Percentiles rank a stretch among this genome's conserved stretches.
Evolutionary conservation across 1,284 basidiomycete species (phyloP).

Genomic region (Kwoniella shivajii): DNA sequence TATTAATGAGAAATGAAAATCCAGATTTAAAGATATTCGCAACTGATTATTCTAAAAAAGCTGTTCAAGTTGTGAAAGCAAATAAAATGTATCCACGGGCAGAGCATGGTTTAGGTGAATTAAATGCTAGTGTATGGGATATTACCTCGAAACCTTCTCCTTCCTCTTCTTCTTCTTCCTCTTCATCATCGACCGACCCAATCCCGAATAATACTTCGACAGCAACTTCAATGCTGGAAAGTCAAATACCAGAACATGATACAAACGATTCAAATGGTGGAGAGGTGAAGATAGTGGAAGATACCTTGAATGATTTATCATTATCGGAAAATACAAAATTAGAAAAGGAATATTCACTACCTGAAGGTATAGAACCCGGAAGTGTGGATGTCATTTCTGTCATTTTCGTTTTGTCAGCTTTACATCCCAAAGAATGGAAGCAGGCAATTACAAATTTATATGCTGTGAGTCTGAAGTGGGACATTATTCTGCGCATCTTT

Average conservation of each 20-base stretch:
- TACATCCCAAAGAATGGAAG: slow-evolving; percentile 91
- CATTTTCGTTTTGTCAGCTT: slow-evolving; percentile 91
- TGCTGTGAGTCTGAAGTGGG: slow-evolving; percentile 61
- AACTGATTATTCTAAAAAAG: slow-evolving; percentile 88
- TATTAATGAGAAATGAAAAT: slow-evolving; percentile 81
- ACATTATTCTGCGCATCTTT: too few relatives aligned
- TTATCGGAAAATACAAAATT: background rate
- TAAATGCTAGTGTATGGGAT: slow-evolving; percentile 89
- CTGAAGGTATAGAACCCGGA: slow-evolving; percentile 64
- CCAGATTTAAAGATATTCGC: slow-evolving; percentile 71
- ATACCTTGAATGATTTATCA: background rate
- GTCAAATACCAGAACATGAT: background rate
- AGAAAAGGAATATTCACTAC: slow-evolving; percentile 57
- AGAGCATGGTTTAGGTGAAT: slow-evolving; percentile 63
- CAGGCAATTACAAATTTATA: slow-evolving; percentile 82
- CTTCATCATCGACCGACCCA: background rate
- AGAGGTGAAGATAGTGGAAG: background rate
- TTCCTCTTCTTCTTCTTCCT: background rate
- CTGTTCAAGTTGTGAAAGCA: slow-evolving; percentile 82
- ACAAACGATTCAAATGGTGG: too few relatives aligned
- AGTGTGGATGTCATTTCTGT: slow-evolving; percentile 86
- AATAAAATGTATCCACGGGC: slow-evolving; percentile 72
- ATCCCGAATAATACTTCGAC: too few relatives aligned
- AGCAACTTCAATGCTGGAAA: background rate
- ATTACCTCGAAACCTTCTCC: slow-evolving; percentile 62